A percentile compares a stretch with the other conserved stretches of the same genome.
phyloP scores from a whole-genome alignment of 129 eudicot species.

The Saussurea involucrata region DNA sequence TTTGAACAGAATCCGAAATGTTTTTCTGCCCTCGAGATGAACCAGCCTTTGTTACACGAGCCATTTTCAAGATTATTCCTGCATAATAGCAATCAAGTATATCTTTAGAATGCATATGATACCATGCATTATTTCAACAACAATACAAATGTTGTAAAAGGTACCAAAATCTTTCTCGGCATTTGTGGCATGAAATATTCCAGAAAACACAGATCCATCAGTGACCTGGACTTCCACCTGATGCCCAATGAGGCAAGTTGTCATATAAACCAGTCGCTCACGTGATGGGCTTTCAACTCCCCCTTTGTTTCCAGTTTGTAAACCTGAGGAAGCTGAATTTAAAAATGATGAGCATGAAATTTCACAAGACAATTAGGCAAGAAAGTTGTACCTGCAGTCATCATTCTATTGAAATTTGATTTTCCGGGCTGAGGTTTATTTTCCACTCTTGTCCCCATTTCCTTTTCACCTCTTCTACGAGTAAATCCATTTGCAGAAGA shows the following conservation, averaged over 20 bases:
- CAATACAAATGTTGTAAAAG: constrained; percentile 14
- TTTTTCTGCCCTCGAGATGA: constrained; percentile 56
- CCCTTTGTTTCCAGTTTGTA: constrained; percentile 45
- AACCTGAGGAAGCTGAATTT: constrained; percentile 37
- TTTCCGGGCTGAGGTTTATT: constrained; percentile 59
- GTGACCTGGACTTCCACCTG: constrained; percentile 87
- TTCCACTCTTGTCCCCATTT: constrained; percentile 49
- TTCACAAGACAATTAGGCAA: not conserved
- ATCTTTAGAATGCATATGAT: constrained; percentile 5
- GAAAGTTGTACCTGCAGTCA: constrained; percentile 41
- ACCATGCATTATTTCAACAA: constrained; percentile 6
- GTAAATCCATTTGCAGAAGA: constrained; percentile 74
- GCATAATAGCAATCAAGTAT: constrained; percentile 12
- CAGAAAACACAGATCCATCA: constrained; percentile 82
- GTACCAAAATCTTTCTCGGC: constrained; percentile 93
- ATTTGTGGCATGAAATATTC: constrained; percentile 79
- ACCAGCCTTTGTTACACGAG: constrained; percentile 62
- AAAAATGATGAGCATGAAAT: constrained; percentile 5
- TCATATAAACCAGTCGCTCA: constrained; percentile 74
- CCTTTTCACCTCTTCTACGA: constrained; percentile 63
- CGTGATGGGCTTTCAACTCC: constrained; percentile 56
- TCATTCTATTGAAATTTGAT: constrained; percentile 39
- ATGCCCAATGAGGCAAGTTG: constrained; percentile 85
- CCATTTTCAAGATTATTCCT: constrained; percentile 95
- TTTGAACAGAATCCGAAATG: constrained; percentile 45